Conservation (phyloP, 352 stramenopile genomes). For the Phytophthora tubulina region DNA sequence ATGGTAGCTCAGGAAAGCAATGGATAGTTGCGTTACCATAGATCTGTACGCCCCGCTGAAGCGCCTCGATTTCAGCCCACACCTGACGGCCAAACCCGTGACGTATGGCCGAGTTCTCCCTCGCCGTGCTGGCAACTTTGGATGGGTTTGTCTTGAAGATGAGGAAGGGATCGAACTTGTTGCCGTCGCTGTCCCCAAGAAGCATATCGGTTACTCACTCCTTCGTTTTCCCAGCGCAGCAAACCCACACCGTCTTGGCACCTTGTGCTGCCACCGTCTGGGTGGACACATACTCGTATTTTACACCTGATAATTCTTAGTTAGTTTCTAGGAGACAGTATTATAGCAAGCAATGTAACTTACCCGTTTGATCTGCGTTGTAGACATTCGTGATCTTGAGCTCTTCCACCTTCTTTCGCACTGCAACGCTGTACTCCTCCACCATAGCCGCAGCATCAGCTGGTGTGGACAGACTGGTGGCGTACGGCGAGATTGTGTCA, state of each 20-base stretch:
- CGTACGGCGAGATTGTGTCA: constrained; percentile 20
- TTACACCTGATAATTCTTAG: constrained; percentile 3
- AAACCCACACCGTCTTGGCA: constrained; percentile 39
- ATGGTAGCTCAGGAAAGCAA: constrained; percentile 26
- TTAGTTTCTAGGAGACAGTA: not conserved
- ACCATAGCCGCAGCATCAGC: constrained; percentile 1
- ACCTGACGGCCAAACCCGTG: constrained; percentile 34
- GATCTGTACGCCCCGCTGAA: constrained; percentile 34
- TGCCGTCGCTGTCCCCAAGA: constrained; percentile 26
- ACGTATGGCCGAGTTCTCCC: constrained; percentile 13
- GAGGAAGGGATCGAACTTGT: constrained; percentile 40
- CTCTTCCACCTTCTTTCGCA: constrained; percentile 20
- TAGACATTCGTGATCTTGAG: constrained; percentile 11
- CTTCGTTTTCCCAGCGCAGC: constrained; percentile 29
- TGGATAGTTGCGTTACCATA: constrained; percentile 42
- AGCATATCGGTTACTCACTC: constrained; percentile 41
- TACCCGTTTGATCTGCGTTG: constrained; percentile 30
- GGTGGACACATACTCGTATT: constrained; percentile 41
- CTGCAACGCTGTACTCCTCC: not conserved
- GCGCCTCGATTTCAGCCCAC: constrained; percentile 22
- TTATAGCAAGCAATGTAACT: not conserved
- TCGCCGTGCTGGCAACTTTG: not conserved
- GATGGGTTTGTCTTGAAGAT: constrained; percentile 39
- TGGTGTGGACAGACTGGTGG: constrained; percentile 3
- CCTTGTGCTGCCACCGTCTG: constrained; percentile 22